These are phyloP conservation scores for Amauroascus verrucosus DNA, from an alignment of 2,329 filamentous ascomycete species.

Conservation along the genomic window DNA sequence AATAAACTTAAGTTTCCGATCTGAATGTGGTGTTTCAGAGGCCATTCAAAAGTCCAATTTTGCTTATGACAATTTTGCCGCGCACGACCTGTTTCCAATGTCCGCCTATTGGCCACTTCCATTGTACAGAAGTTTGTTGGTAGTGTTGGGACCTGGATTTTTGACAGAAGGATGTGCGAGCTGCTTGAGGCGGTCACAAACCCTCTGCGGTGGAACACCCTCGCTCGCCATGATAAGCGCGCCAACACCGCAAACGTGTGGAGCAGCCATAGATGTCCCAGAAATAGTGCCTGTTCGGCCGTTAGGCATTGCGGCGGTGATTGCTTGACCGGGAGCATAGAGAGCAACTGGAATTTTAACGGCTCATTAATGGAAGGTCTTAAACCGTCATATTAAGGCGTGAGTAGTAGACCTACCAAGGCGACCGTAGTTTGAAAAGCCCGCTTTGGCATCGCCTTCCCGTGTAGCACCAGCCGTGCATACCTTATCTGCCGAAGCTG, in stretches of 20 bases:
- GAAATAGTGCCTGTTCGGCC: slow-evolving; percentile 39
- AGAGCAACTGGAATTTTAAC: slow-evolving; percentile 37
- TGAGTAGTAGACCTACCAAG: slow-evolving; percentile 24
- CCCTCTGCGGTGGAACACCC: slow-evolving; percentile 35
- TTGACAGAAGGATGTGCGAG: slow-evolving; percentile 36
- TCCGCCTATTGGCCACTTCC: slow-evolving; percentile 15
- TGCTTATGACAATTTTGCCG: not conserved
- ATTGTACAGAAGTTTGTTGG: slow-evolving; percentile 25
- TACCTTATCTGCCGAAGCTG: slow-evolving; percentile 31
- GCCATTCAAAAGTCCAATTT: no score
- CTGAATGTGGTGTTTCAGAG: no score
- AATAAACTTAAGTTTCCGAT: no score
- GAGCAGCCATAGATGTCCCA: slow-evolving; percentile 31
- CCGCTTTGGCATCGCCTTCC: slow-evolving; percentile 25
- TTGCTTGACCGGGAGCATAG: slow-evolving; percentile 46
- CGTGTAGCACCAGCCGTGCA: slow-evolving; percentile 35
- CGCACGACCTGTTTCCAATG: not conserved
- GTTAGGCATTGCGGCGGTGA: slow-evolving; percentile 42
- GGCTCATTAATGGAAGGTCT: not conserved
- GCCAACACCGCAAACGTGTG: slow-evolving; percentile 45
- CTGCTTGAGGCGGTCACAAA: slow-evolving; percentile 43
- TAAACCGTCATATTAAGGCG: not conserved
- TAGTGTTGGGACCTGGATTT: slow-evolving; percentile 19
- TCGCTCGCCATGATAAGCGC: slow-evolving; percentile 45
- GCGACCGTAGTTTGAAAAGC: slow-evolving; percentile 34